Base-by-base conservation (phyloP, 257 asterid species). In the Ophiorrhiza pumila region DNA sequence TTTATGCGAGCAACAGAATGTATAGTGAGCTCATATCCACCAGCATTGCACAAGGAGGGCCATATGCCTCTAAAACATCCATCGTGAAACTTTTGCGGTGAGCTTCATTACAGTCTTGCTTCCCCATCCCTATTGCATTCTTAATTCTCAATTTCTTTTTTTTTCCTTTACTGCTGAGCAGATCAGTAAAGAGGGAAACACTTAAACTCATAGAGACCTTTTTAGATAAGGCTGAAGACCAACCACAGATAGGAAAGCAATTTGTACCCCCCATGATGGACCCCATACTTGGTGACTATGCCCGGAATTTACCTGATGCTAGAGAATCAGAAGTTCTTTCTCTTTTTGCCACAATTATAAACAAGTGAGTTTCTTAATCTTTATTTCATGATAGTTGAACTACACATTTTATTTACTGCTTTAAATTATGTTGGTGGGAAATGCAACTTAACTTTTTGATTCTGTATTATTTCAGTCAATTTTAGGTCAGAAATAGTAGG, bases 211-310 rank as follows among this genome's bases (percentile, higher is more conserved):
- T 95, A 61, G 98, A 92, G 87, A 95, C 98, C 64, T 95, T 95
- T 82, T 84, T 95, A 60, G 98, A 95, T 69, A 95, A 95, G 86
- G 96, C 99, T 65, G 99, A 95, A 80, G 96, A 85, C 57, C 97
- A 92, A 78, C 88, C 98, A 43, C 92, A 82, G 72, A 92, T 90
- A 23, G 99, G 98, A 59, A 95, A 84, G 79, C 97, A 92, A 66
- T 95, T 89, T 77, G 98, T 95, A 76, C 98, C 96, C 23, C 99
- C 97, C 25, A 95, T 95, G 98, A 95, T 95, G 98, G 99, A 95
- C 76, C 92, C 96, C 34, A 94, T 95, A 75, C 97, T 95, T 46
- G 96, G 94, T 67, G 99, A 95, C 80, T 95, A 95, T 72, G 96
- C 98, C 31, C 85, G 99, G 71, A 95, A 95, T 80, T 75, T 95